Conservation (phyloP, 805 yeast genomes). For the Priceomyces fermenticarens region DNA sequence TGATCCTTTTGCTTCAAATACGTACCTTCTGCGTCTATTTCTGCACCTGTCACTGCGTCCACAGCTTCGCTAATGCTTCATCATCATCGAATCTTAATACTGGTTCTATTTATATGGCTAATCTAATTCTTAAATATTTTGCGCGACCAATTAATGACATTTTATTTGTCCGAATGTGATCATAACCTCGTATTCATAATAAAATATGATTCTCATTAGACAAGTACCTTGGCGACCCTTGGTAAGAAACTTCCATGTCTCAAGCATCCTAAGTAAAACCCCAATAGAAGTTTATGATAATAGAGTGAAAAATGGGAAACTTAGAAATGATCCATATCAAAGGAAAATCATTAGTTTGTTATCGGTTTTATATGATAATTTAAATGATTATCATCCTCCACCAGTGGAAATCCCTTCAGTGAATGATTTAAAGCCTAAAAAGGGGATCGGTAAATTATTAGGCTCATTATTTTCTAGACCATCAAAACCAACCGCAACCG, state of each 20-base stretch:
- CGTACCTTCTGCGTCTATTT: no score
- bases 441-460: conserved; percentile 31
- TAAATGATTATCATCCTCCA: conserved; percentile 62
- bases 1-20: no score
- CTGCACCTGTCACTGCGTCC: no score
- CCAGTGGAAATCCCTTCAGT: conserved; percentile 51
- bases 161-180: no score
- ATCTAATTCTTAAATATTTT: no score
- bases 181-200: no score
- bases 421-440: conserved; percentile 48
- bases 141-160: no score
- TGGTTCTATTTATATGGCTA: no score
- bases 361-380: conserved; percentile 53
- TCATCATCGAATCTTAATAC: no score
- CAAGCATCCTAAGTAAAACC: conserved; percentile 14
- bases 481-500: conserved; percentile 7
- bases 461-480: conserved; percentile 3
- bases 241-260: conserved; percentile 2
- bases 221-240: no score
- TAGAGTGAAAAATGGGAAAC: conserved; percentile 45
- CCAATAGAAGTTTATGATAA: conserved; percentile 54
- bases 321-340: conserved; percentile 78
- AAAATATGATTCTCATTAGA: no score
- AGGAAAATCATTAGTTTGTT: conserved; percentile 65
- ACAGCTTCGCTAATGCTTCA: no score